Conservation (phyloP, 805 yeast genomes). For the Tetrapisispora fleetii region DNA sequence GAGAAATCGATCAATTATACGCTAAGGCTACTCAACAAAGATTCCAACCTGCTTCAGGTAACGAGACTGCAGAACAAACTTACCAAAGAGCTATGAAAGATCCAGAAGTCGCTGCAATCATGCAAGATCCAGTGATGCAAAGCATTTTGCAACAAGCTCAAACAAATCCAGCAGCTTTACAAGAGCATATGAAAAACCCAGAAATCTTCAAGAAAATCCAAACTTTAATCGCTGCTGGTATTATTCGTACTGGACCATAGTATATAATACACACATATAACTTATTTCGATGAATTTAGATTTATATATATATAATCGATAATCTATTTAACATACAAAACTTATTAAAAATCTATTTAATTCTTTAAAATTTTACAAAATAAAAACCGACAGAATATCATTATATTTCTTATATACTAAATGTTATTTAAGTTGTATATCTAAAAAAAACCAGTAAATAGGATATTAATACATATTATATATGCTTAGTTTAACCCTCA, state of each 20-base stretch:
- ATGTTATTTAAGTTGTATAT: too few relatives aligned
- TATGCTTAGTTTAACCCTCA: too few relatives aligned
- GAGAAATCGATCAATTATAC: constrained; percentile 76
- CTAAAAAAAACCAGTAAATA: too few relatives aligned
- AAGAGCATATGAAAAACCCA: constrained; percentile 96
- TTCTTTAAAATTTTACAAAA: too few relatives aligned
- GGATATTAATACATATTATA: too few relatives aligned
- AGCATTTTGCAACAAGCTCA: constrained; percentile 89
- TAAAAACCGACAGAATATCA: too few relatives aligned
- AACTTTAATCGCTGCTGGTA: constrained; percentile 90
- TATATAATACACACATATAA: background rate
- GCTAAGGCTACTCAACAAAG: constrained; percentile 70
- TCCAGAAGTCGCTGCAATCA: constrained; percentile 84
- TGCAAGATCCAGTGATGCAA: constrained; percentile 95
- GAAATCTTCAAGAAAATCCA: constrained; percentile 81
- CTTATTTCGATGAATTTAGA: background rate
- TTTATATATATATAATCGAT: too few relatives aligned
- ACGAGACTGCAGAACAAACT: constrained; percentile 88
- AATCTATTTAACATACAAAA: too few relatives aligned
- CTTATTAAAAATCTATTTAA: too few relatives aligned
- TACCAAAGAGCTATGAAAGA: constrained; percentile 83
- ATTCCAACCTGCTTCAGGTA: constrained; percentile 67
- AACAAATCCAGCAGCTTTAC: constrained; percentile 91
- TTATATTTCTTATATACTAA: too few relatives aligned
- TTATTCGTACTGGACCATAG: constrained; percentile 71